A percentile compares a stretch with the other conserved stretches of the same genome.
Evolutionary conservation across 176 grass and related monocot genomes (phyloP).

Genomic region (Phoenix dactylifera): DNA sequence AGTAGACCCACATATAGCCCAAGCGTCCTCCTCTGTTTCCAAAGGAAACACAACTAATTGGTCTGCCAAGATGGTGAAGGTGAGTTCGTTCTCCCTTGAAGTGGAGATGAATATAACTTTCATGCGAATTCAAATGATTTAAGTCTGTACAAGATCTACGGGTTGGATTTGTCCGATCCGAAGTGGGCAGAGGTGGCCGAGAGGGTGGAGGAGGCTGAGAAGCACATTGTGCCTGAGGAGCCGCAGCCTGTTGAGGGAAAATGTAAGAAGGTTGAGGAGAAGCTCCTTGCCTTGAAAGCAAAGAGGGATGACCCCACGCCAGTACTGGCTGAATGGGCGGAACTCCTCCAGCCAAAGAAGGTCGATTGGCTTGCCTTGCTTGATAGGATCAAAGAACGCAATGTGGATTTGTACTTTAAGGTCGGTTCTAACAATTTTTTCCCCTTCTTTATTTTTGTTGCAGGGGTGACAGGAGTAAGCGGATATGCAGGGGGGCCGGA

Average conservation of each 20-base stretch:
- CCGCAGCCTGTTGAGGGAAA: constrained; percentile 52
- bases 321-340: constrained; percentile 73
- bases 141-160: constrained; percentile 74
- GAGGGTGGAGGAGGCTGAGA: constrained; percentile 39
- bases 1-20: too few relatives aligned
- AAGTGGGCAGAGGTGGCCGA: constrained; percentile 78
- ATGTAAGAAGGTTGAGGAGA: constrained; percentile 59
- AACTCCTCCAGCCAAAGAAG: constrained; percentile 45
- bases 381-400: constrained; percentile 49
- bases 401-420: constrained; percentile 67
- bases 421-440: constrained; percentile 25
- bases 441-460: too few relatives aligned
- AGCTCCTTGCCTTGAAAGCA: constrained; percentile 37
- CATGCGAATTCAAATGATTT: too few relatives aligned
- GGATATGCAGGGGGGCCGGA: too few relatives aligned
- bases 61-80: too few relatives aligned
- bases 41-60: too few relatives aligned
- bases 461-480: too few relatives aligned
- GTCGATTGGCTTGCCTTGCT: constrained; percentile 74
- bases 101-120: too few relatives aligned
- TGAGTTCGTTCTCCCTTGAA: too few relatives aligned
- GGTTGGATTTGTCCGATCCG: constrained; percentile 72
- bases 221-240: constrained; percentile 52
- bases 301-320: constrained; percentile 34
- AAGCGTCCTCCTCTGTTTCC: too few relatives aligned